phyloP scores from a whole-genome alignment of 1,139 yeast species.

The Geotrichum australiense region DNA sequence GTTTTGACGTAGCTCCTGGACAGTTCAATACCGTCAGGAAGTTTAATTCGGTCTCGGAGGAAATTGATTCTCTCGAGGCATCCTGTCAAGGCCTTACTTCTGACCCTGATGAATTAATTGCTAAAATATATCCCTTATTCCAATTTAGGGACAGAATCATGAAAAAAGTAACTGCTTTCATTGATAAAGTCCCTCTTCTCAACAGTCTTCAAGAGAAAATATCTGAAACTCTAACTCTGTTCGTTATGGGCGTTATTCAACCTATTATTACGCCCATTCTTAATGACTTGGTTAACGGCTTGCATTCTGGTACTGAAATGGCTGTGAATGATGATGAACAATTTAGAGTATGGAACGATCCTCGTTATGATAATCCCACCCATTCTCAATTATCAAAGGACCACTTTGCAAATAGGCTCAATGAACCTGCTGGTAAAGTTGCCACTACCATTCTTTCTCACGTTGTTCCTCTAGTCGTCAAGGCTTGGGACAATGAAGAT shows the following conservation, averaged over 20 bases:
- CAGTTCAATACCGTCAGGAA: background rate
- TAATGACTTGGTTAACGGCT: slow-evolving; percentile 20
- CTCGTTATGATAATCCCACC: slow-evolving; percentile 24
- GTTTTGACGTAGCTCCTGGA: slow-evolving; percentile 5
- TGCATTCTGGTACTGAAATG: slow-evolving; percentile 23
- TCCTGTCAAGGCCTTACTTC: slow-evolving; percentile 14
- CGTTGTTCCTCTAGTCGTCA: slow-evolving; percentile 44
- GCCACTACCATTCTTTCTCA: slow-evolving; percentile 46
- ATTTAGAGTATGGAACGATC: slow-evolving; percentile 25
- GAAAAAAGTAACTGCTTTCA: slow-evolving; percentile 21
- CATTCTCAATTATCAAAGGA: slow-evolving; percentile 28
- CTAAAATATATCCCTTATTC: slow-evolving; percentile 23
- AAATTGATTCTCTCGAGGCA: slow-evolving; percentile 11
- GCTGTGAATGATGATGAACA: slow-evolving; percentile 26
- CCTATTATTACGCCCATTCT: slow-evolving; percentile 25
- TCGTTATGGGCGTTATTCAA: slow-evolving; percentile 24
- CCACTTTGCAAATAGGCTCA: slow-evolving; percentile 26
- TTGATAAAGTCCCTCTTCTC: slow-evolving; percentile 24
- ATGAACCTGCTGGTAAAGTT: slow-evolving; percentile 42
- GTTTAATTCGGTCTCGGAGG: slow-evolving; percentile 9
- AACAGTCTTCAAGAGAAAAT: slow-evolving; percentile 23
- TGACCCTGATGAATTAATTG: slow-evolving; percentile 16
- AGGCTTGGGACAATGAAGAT: slow-evolving; percentile 24
- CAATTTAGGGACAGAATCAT: slow-evolving; percentile 24
- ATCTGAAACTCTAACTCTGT: slow-evolving; percentile 24